These are phyloP conservation scores for Allium fistulosum DNA, from an alignment of 106 monocot genomes.

Conservation along the genomic window DNA sequence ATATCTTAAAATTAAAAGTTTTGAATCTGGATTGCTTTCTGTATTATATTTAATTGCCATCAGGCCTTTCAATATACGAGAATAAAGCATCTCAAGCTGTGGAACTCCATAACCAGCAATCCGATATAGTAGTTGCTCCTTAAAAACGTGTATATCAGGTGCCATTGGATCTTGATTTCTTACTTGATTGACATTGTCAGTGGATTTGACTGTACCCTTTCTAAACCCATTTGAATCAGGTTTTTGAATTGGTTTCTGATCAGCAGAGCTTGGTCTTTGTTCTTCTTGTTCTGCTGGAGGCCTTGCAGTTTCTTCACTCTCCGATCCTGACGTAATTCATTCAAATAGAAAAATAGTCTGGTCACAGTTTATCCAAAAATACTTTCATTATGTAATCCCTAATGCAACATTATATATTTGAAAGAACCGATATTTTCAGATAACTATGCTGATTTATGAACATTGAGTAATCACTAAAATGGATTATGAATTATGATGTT, in stretches of 20 bases:
- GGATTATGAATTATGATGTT: background rate
- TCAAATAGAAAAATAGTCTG: background rate
- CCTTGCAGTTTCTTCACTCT: slow-evolving; percentile 33
- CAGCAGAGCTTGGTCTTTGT: slow-evolving; percentile 17
- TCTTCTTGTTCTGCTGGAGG: slow-evolving; percentile 24
- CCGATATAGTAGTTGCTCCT: slow-evolving; percentile 41
- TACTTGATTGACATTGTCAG: slow-evolving; percentile 2
- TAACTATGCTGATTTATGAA: too few relatives aligned
- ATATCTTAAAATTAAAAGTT: slow-evolving; percentile 51
- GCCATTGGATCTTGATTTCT: slow-evolving; percentile 5
- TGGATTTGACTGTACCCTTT: slow-evolving; percentile 14
- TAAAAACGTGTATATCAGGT: slow-evolving; percentile 20
- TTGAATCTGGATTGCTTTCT: slow-evolving; percentile 40
- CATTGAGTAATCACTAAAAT: too few relatives aligned
- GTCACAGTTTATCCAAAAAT: background rate
- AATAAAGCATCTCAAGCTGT: slow-evolving; percentile 80
- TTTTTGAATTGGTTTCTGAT: slow-evolving; percentile 17
- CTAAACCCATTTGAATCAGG: slow-evolving; percentile 16
- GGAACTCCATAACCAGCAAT: slow-evolving; percentile 53
- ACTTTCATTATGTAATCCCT: too few relatives aligned
- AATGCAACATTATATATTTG: too few relatives aligned
- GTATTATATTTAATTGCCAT: slow-evolving; percentile 23
- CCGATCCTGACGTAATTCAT: slow-evolving; percentile 12
- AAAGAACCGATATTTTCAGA: too few relatives aligned
- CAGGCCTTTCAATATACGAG: slow-evolving; percentile 49